Percentiles rank a stretch among this genome's conserved stretches.
phyloP scores from a whole-genome alignment of 202 grass and related monocot species.

The Eragrostis tef region DNA sequence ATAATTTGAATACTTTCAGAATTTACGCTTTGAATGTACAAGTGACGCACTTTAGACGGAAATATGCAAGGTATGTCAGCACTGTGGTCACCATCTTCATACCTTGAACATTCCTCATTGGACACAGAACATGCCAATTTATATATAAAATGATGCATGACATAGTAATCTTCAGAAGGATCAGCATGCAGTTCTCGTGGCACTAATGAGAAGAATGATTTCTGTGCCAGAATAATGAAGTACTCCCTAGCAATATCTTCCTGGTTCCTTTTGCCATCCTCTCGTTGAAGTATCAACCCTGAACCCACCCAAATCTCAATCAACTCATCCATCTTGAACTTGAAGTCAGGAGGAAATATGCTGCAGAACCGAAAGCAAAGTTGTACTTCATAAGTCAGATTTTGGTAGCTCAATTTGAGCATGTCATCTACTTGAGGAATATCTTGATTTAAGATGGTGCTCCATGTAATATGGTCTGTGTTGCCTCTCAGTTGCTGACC shows the following conservation, averaged over 20 bases:
- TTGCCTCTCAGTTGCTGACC: slow-evolving; percentile 28
- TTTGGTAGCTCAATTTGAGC: slow-evolving; percentile 48
- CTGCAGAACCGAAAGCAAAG: slow-evolving; percentile 54
- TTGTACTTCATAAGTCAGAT: slow-evolving; percentile 28
- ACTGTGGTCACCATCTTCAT: background rate
- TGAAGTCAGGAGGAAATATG: slow-evolving; percentile 47
- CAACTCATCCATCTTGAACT: slow-evolving; percentile 42
- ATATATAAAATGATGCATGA: slow-evolving; percentile 46
- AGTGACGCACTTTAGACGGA: slow-evolving; percentile 15
- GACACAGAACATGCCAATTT: slow-evolving; percentile 47
- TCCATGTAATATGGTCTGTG: slow-evolving; percentile 15
- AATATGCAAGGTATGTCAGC: background rate
- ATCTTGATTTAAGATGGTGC: background rate
- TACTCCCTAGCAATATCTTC: slow-evolving; percentile 41
- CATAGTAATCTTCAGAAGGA: slow-evolving; percentile 21
- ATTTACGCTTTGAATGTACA: slow-evolving; percentile 30
- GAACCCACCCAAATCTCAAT: slow-evolving; percentile 53
- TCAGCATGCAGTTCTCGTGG: slow-evolving; percentile 16
- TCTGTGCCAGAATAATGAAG: slow-evolving; percentile 33
- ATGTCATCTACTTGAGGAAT: slow-evolving; percentile 4
- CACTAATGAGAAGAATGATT: slow-evolving; percentile 49
- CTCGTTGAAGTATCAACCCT: slow-evolving; percentile 29
- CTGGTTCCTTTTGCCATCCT: slow-evolving; percentile 7
- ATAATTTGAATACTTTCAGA: slow-evolving; percentile 7
- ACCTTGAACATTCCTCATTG: slow-evolving; percentile 27